Evolutionary conservation across 768 basidiomycete species (phyloP).

Genomic region (Coprinopsis marcescibilis): DNA sequence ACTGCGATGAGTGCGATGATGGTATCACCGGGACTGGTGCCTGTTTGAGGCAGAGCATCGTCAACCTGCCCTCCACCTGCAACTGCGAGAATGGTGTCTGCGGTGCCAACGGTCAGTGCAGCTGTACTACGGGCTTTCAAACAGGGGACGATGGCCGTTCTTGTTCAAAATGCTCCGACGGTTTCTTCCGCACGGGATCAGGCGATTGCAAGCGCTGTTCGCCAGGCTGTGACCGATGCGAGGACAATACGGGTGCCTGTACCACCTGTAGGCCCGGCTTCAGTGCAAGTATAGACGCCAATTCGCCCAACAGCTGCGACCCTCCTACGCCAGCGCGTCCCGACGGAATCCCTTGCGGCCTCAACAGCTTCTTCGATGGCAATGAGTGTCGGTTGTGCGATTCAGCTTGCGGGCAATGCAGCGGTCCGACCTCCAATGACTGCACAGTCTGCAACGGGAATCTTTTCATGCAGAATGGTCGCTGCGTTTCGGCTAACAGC

Average conservation of each 20-base stretch:
- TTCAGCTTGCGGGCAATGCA: too few relatives aligned
- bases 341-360: constrained; percentile 49
- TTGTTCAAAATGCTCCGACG: constrained; percentile 68
- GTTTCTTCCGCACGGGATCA: constrained; percentile 65
- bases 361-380: too few relatives aligned
- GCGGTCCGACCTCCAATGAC: too few relatives aligned
- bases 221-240: constrained; percentile 67
- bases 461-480: too few relatives aligned
- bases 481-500: too few relatives aligned
- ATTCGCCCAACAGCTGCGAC: constrained; percentile 45
- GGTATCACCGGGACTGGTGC: constrained; percentile 73
- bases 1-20: constrained; percentile 69
- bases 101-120: constrained; percentile 59
- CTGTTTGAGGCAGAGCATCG: constrained; percentile 51
- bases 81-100: constrained; percentile 83
- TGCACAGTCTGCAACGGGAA: too few relatives aligned
- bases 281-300: constrained; percentile 52
- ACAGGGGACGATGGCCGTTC: constrained; percentile 65
- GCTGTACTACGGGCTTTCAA: constrained; percentile 75
- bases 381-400: too few relatives aligned
- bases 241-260: constrained; percentile 64
- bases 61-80: constrained; percentile 58
- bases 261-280: constrained; percentile 66
- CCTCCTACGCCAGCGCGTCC: too few relatives aligned
- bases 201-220: constrained; percentile 81